Percentiles rank a stretch among this genome's conserved stretches.
Evolutionary conservation across 345 rosid species (phyloP).

Genomic region (Salix brachista): DNA sequence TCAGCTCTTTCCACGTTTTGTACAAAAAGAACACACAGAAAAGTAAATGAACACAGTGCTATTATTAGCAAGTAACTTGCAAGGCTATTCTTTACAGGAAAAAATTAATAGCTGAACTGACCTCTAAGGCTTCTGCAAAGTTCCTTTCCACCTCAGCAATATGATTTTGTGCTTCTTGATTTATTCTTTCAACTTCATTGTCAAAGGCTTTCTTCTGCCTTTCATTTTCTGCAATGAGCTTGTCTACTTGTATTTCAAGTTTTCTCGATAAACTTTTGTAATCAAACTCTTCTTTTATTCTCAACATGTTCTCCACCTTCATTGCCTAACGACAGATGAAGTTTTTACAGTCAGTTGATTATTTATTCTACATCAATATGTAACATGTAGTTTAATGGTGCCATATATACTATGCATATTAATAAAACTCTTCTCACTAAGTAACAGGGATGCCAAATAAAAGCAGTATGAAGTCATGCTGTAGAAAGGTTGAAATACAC

Average conservation of each 20-base stretch:
- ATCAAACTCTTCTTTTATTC: constrained; percentile 35
- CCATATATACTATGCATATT: neutral
- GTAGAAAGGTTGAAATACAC: neutral
- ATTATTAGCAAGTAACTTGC: neutral
- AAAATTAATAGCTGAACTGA: constrained; percentile 1
- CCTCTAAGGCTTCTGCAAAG: constrained; percentile 40
- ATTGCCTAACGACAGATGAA: constrained; percentile 22
- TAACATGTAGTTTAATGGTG: neutral
- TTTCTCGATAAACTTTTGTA: constrained; percentile 33
- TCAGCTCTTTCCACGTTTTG: neutral
- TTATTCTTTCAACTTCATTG: constrained; percentile 27
- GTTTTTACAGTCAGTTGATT: neutral
- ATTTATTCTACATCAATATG: neutral
- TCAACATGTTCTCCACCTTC: constrained; percentile 37
- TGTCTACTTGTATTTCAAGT: constrained; percentile 35
- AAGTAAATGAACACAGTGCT: neutral
- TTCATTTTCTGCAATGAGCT: constrained; percentile 34
- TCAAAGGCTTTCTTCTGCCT: constrained; percentile 29
- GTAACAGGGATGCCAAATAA: neutral
- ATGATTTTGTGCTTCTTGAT: constrained; percentile 31
- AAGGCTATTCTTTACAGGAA: neutral
- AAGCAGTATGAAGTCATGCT: neutral
- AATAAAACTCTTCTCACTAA: neutral
- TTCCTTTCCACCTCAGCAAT: constrained; percentile 32
- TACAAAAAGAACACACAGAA: neutral